These are phyloP conservation scores for Camellia sinensis DNA, from an alignment of 148 eudicot genomes.

Conservation along the genomic window DNA sequence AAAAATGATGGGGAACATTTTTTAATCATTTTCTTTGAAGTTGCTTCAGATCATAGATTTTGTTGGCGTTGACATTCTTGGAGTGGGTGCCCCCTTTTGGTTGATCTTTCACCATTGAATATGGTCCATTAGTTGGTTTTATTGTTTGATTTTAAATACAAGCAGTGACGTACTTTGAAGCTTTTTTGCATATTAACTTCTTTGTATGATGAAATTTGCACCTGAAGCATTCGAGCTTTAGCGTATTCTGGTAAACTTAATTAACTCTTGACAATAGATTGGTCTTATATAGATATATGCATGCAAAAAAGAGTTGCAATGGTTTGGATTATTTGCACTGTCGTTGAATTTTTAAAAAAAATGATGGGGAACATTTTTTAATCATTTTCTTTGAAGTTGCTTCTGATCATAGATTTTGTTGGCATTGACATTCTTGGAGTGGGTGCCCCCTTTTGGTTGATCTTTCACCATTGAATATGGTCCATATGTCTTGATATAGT, in stretches of 20 bases:
- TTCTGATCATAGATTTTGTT: too few species aligned
- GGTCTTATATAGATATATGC: not conserved
- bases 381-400: too few species aligned
- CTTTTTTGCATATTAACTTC: not conserved
- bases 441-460: too few species aligned
- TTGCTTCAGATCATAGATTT: too few species aligned
- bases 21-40: too few species aligned
- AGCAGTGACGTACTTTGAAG: not conserved
- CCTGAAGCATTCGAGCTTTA: not conserved
- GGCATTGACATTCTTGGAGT: too few species aligned
- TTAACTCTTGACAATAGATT: not conserved
- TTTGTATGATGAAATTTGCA: not conserved
- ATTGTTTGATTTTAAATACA: slow-evolving; percentile 5
- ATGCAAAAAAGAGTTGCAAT: not conserved
- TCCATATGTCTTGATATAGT: too few species aligned
- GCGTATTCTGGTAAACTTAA: not conserved
- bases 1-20: not conserved
- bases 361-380: not conserved
- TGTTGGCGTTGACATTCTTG: too few species aligned
- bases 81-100: too few species aligned
- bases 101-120: too few species aligned
- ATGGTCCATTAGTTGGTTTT: too few species aligned
- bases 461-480: too few species aligned
- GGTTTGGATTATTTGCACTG: not conserved
- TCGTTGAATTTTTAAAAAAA: not conserved